Evolutionary conservation across 2,329 filamentous ascomycete genomes (phyloP).

Genomic region (Dactylellina sp.): DNA sequence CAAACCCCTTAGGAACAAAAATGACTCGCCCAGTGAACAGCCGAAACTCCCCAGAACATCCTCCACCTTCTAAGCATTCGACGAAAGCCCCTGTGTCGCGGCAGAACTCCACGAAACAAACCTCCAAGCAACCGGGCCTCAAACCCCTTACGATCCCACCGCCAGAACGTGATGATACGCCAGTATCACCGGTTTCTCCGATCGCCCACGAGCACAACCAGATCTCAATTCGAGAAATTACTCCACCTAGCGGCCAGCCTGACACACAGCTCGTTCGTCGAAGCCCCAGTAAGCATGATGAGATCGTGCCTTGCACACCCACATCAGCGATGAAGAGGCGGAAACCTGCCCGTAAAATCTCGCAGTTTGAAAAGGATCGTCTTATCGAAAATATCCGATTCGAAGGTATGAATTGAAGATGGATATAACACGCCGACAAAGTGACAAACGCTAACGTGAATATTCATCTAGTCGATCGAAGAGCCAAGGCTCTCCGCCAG

Average conservation of each 20-base stretch:
- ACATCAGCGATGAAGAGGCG: conserved; percentile 26
- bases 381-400: conserved; percentile 53
- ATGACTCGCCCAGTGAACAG: conserved; percentile 43
- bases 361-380: conserved; percentile 52
- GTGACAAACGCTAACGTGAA: neutral
- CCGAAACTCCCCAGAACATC: conserved; percentile 33
- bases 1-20: conserved; percentile 51
- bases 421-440: neutral
- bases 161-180: conserved; percentile 34
- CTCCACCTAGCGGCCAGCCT: conserved; percentile 29
- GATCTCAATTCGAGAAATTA: conserved; percentile 44
- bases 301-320: conserved; percentile 36
- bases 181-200: conserved; percentile 48
- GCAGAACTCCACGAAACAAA: conserved; percentile 34
- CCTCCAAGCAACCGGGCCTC: conserved; percentile 15
- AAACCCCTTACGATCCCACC: conserved; percentile 36
- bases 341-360: conserved; percentile 33
- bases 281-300: conserved; percentile 1
- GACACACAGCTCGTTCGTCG: conserved; percentile 23
- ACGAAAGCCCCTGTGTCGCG: conserved; percentile 34
- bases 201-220: conserved; percentile 50
- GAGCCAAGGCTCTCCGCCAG: conserved; percentile 43
- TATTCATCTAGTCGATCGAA: conserved; percentile 28
- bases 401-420: conserved; percentile 27
- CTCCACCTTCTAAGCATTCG: conserved; percentile 14